Percentiles rank a stretch among this genome's conserved stretches.
Conservation (phyloP, 805 yeast genomes). For the Hanseniaspora hatyaiensis region DNA sequence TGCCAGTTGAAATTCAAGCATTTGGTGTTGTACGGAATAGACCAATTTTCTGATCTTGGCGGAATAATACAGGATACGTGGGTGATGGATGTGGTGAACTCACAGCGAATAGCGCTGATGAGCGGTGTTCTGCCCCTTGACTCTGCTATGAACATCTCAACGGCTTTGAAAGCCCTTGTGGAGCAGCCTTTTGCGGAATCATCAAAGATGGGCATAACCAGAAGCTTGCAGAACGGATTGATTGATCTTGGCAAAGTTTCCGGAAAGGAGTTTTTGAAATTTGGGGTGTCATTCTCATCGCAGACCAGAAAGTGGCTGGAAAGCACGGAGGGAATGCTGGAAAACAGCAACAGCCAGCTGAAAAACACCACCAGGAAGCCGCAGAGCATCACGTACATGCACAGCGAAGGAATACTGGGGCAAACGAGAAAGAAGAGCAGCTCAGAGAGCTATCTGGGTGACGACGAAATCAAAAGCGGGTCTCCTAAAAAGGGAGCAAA, state of each 20-base stretch:
- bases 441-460: slow-evolving; percentile 17
- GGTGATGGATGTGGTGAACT: slow-evolving; percentile 78
- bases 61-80: slow-evolving; percentile 52
- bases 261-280: slow-evolving; percentile 62
- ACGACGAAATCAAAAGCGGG: slow-evolving; percentile 17
- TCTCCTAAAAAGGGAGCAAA: slow-evolving; percentile 60
- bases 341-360: slow-evolving; percentile 22
- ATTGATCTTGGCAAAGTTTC: slow-evolving; percentile 63
- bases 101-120: slow-evolving; percentile 68
- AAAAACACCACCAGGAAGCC: slow-evolving; percentile 13
- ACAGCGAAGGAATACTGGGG: slow-evolving; percentile 21
- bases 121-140: slow-evolving; percentile 76
- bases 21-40: slow-evolving; percentile 58
- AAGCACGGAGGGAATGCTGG: slow-evolving; percentile 53
- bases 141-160: slow-evolving; percentile 64
- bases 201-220: slow-evolving; percentile 49
- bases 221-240: slow-evolving; percentile 68
- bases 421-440: slow-evolving; percentile 20
- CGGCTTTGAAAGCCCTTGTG: slow-evolving; percentile 63
- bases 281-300: slow-evolving; percentile 76
- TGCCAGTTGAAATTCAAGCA: slow-evolving; percentile 57
- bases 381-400: slow-evolving; percentile 18
- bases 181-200: slow-evolving; percentile 66
- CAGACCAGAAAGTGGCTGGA: slow-evolving; percentile 79
- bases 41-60: slow-evolving; percentile 58